A percentile compares a stretch with the other conserved stretches of the same genome.
Conservation (phyloP, 768 basidiomycete species). For the Auricularia auricula-judae region DNA sequence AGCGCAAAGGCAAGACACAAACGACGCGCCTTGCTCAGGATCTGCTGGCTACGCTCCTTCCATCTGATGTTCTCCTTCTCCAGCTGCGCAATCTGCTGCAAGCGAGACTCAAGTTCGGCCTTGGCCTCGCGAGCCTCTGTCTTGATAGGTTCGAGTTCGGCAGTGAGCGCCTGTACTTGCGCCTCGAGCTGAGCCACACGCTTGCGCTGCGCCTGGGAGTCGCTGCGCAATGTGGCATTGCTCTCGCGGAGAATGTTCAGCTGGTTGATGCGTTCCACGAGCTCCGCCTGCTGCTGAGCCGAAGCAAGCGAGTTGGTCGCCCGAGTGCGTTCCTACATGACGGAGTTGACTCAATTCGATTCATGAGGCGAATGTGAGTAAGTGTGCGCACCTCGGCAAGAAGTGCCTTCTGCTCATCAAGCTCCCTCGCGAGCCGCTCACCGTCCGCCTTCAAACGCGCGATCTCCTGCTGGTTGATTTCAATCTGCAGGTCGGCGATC, state of each 20-base stretch:
- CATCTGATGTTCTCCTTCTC: slow-evolving; percentile 71
- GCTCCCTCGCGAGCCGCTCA: slow-evolving; percentile 55
- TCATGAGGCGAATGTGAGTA: too few relatives aligned
- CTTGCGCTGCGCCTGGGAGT: slow-evolving; percentile 60
- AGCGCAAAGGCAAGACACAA: not conserved
- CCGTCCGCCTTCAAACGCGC: slow-evolving; percentile 62
- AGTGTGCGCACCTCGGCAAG: slow-evolving; percentile 50
- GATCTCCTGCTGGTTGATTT: slow-evolving; percentile 71
- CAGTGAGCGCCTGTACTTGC: slow-evolving; percentile 44
- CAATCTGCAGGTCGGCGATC: slow-evolving; percentile 79
- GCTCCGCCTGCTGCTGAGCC: slow-evolving; percentile 70
- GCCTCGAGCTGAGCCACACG: slow-evolving; percentile 55
- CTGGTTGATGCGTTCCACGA: slow-evolving; percentile 79
- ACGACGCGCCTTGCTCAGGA: slow-evolving; percentile 60
- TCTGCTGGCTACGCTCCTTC: slow-evolving; percentile 74
- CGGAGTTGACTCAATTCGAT: too few relatives aligned
- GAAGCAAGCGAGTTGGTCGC: slow-evolving; percentile 61
- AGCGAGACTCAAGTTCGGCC: slow-evolving; percentile 66
- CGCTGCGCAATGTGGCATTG: slow-evolving; percentile 73
- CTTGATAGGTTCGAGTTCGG: slow-evolving; percentile 63
- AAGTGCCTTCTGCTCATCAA: slow-evolving; percentile 59
- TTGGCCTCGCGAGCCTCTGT: slow-evolving; percentile 54
- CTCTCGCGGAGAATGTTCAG: slow-evolving; percentile 80
- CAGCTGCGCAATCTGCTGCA: slow-evolving; percentile 53
- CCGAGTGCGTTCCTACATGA: slow-evolving; percentile 63